A percentile compares a stretch with the other conserved stretches of the same genome.
These are phyloP conservation scores for Botrytis elliptica DNA, from an alignment of 2,329 filamentous ascomycete genomes.

Conservation along the genomic window DNA sequence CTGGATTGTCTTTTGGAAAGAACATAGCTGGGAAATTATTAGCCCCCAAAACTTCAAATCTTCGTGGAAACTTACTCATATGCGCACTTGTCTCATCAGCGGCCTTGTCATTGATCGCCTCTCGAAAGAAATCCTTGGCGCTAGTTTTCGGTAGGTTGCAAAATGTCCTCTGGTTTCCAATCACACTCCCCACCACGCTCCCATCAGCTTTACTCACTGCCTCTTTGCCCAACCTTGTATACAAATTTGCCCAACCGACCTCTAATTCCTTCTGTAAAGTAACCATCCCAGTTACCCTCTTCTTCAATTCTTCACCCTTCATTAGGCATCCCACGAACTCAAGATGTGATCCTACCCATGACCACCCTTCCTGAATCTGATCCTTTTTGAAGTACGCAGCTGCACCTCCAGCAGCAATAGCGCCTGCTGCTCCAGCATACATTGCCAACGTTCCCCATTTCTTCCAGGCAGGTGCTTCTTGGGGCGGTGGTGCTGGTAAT, in stretches of 20 bases:
- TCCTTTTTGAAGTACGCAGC: conserved; percentile 86
- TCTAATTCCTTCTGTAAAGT: conserved; percentile 61
- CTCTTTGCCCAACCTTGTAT: conserved; percentile 75
- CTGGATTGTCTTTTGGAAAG: conserved; percentile 67
- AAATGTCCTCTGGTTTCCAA: conserved; percentile 78
- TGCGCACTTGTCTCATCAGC: conserved; percentile 79
- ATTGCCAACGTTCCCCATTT: conserved; percentile 83
- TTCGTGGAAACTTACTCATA: conserved; percentile 54
- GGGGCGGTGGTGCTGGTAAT: conserved; percentile 42
- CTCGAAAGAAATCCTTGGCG: conserved; percentile 59
- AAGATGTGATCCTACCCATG: conserved; percentile 85
- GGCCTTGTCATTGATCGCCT: conserved; percentile 75
- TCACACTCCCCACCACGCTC: conserved; percentile 55
- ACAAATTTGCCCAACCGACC: conserved; percentile 82
- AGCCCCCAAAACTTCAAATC: conserved; percentile 19
- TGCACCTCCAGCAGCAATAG: conserved; percentile 77
- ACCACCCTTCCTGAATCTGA: conserved; percentile 70
- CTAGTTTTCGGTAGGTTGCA: conserved; percentile 71
- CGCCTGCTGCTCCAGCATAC: conserved; percentile 79
- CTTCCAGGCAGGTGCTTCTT: conserved; percentile 59
- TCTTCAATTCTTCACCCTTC: conserved; percentile 76
- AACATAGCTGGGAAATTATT: conserved; percentile 61
- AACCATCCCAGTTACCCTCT: conserved; percentile 68
- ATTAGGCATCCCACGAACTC: conserved; percentile 91
- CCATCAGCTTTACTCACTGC: conserved; percentile 52